phyloP scores from a whole-genome alignment of 352 stramenopile genomes.

The Phytophthora ohioensis region DNA sequence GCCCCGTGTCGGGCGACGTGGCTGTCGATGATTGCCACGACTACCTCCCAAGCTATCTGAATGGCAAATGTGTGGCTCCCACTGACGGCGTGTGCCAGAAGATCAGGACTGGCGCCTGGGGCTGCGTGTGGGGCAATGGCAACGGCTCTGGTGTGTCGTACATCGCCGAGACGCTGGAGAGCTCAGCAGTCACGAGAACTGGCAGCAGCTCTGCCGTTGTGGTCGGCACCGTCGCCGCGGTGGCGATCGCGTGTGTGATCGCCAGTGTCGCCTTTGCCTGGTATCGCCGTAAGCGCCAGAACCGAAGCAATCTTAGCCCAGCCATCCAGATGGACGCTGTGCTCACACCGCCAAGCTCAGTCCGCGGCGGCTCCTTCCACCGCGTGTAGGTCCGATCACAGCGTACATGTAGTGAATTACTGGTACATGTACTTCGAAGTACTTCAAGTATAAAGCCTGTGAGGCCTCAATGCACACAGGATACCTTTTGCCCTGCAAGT shows the following conservation, averaged over 20 bases:
- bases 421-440: too few relatives aligned
- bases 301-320: not conserved
- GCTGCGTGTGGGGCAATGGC: slow-evolving; percentile 50
- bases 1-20: slow-evolving; percentile 58
- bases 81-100: slow-evolving; percentile 53
- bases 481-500: slow-evolving; percentile 5
- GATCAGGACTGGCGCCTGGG: slow-evolving; percentile 63
- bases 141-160: slow-evolving; percentile 16
- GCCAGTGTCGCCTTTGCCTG: slow-evolving; percentile 14
- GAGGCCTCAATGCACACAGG: not conserved
- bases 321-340: slow-evolving; percentile 7
- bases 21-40: slow-evolving; percentile 57
- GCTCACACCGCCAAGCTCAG: slow-evolving; percentile 22
- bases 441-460: too few relatives aligned
- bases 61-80: slow-evolving; percentile 54
- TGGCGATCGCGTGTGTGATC: slow-evolving; percentile 15
- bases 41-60: slow-evolving; percentile 51
- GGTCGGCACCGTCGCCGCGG: slow-evolving; percentile 4
- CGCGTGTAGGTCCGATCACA: slow-evolving; percentile 19
- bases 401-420: not conserved
- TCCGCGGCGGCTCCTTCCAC: slow-evolving; percentile 21
- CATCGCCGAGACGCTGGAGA: slow-evolving; percentile 21
- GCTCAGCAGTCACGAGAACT: not conserved
- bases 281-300: slow-evolving; percentile 27
- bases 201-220: not conserved